phyloP scores from a whole-genome alignment of 208 protist species.

The Spongospora subterranea region DNA sequence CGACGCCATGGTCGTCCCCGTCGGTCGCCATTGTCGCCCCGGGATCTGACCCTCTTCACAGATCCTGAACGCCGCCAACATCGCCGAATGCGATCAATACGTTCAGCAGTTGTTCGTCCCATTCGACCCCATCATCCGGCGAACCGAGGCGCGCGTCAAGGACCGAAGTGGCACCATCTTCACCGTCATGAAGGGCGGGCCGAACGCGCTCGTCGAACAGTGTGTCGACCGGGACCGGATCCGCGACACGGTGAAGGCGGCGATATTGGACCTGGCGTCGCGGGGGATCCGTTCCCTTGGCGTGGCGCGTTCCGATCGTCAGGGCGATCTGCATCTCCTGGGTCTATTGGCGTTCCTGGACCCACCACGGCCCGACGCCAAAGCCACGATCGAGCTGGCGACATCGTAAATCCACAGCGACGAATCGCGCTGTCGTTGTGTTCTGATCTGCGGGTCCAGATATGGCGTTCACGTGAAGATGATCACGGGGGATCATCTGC shows the following conservation, averaged over 20 bases:
- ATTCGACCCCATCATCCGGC: constrained; percentile 63
- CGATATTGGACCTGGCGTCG: constrained; percentile 37
- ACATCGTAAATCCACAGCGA: too few species aligned
- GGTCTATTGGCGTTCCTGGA: constrained; percentile 57
- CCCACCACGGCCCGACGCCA: constrained; percentile 58
- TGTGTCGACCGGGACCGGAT: background rate
- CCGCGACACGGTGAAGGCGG: background rate
- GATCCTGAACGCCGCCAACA: background rate
- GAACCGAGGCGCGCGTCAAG: constrained; percentile 40
- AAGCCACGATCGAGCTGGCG: constrained; percentile 14
- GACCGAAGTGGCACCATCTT: background rate
- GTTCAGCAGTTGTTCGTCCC: constrained; percentile 27
- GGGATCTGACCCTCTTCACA: background rate
- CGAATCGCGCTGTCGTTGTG: too few species aligned
- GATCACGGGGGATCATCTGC: constrained; percentile 69
- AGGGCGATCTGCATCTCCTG: background rate
- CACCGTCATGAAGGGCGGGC: constrained; percentile 57
- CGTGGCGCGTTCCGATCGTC: constrained; percentile 27
- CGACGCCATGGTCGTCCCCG: constrained; percentile 23
- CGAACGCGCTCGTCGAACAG: constrained; percentile 30
- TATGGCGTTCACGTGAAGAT: constrained; percentile 65
- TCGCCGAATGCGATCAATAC: background rate
- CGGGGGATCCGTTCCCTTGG: constrained; percentile 59
- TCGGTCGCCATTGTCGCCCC: background rate
- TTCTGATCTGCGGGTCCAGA: too few species aligned